These are phyloP conservation scores for Chaetomiaceae sp. DNA, from an alignment of 2,329 filamentous ascomycete species.

Conservation along the genomic window DNA sequence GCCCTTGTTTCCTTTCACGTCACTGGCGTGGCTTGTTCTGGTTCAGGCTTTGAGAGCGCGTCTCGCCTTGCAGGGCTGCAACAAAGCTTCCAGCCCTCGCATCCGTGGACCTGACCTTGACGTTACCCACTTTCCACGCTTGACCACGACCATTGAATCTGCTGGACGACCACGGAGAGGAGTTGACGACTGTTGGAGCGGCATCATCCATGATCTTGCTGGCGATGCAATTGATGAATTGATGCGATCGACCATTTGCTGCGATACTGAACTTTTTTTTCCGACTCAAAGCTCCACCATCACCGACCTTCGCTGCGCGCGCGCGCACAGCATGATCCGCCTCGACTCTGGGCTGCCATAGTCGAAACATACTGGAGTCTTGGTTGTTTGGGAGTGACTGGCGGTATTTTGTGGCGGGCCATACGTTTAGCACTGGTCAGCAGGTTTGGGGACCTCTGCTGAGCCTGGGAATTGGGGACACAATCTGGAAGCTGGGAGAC, in stretches of 20 bases:
- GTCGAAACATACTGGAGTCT: conserved; percentile 5
- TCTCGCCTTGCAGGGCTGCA: conserved; percentile 7
- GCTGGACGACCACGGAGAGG: neutral
- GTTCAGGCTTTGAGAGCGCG: conserved; percentile 4
- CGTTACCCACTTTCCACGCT: neutral
- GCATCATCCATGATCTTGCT: neutral
- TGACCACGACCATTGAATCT: conserved; percentile 4
- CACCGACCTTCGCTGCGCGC: conserved; percentile 11
- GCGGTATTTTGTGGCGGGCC: neutral
- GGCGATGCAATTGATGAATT: conserved; percentile 11
- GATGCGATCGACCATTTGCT: conserved; percentile 5
- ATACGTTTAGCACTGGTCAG: neutral
- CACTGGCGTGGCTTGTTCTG: neutral
- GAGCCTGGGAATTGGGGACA: neutral
- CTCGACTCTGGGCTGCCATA: neutral
- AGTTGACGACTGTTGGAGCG: neutral
- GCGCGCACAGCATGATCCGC: conserved; percentile 20
- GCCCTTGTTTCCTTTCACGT: conserved; percentile 13
- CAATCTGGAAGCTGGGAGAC: neutral
- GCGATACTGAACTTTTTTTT: conserved; percentile 3
- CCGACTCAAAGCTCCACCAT: neutral
- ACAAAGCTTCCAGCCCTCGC: conserved; percentile 5
- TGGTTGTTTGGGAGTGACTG: neutral
- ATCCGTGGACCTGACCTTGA: neutral
- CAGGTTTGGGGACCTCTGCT: neutral